Conservation (phyloP, 495 filamentous ascomycete genomes). For the Aspergillus saccharolyticus region DNA sequence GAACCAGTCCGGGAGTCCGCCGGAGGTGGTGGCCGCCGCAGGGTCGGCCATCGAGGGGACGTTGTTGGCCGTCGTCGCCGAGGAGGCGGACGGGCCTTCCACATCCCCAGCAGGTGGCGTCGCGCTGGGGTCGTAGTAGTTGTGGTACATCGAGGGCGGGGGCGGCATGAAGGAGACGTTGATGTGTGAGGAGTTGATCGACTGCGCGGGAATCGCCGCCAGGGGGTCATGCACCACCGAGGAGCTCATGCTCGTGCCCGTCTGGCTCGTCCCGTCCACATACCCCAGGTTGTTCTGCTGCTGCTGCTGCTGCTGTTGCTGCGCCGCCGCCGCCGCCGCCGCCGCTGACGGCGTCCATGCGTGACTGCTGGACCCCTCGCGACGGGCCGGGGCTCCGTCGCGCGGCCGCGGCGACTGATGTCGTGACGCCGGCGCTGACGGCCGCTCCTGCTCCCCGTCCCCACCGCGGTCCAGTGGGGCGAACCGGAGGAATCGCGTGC, state of each 20-base stretch:
- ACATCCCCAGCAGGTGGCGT: constrained; percentile 28
- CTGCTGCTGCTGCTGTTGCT: constrained; percentile 22
- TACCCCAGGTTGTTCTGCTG: constrained; percentile 26
- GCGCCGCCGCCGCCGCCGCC: constrained; percentile 20
- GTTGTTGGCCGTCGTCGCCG: too few relatives aligned
- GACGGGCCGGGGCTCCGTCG: constrained; percentile 26
- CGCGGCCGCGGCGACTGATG: constrained; percentile 34
- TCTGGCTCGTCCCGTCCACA: constrained; percentile 26
- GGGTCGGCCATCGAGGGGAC: too few relatives aligned
- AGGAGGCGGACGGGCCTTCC: constrained; percentile 17
- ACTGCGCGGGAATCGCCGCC: constrained; percentile 42
- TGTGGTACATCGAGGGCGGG: constrained; percentile 44
- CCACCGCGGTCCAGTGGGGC: constrained; percentile 39
- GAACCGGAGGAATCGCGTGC: constrained; percentile 65
- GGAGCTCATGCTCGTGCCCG: constrained; percentile 27
- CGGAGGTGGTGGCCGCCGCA: constrained; percentile 25
- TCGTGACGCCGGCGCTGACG: constrained; percentile 32
- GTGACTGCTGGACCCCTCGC: constrained; percentile 27
- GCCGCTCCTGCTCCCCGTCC: constrained; percentile 40
- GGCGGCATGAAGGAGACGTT: constrained; percentile 49
- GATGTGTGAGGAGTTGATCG: constrained; percentile 45
- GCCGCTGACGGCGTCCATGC: constrained; percentile 32
- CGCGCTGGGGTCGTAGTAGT: constrained; percentile 41
- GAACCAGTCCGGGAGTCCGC: constrained; percentile 43
- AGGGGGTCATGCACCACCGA: constrained; percentile 38